Base-by-base conservation (phyloP, 106 monocot genomes). In the Dendrobium nobile region DNA sequence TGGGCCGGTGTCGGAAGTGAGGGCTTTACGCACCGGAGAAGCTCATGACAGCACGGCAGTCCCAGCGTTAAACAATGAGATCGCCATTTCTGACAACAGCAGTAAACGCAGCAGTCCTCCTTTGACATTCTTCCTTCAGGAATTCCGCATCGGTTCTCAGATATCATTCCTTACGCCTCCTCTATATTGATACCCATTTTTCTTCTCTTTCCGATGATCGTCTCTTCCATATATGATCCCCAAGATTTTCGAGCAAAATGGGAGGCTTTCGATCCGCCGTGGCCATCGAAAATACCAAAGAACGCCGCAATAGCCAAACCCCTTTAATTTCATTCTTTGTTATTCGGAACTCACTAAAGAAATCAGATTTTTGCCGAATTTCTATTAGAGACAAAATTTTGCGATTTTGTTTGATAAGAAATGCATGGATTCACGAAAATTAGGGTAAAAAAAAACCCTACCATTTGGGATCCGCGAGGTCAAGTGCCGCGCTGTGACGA, bases 211-310 rank as follows among this genome's bases (percentile, higher is more conserved):
- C n/a, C 24, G 41, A 4, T 41, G 1, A 48, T 48, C 73, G 41
- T 2, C 73, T 73, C 41, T 54, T 84, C 84, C 16, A 47, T 48
- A 97, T 88, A 27, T 84, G 64, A 26, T 94, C 84, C 9, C 86
- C 80, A 37, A 97, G 67, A 79, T 94, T 97, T 83, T 90, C 0
- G 97, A 84, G 0, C 86, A 84, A 76, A 92, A 97, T 94, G 87
- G 1, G 94, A 92, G 19, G 94, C 97, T 83, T 79, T 75, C 42
- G 88, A 64, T 0, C 97, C 97, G 18, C 90, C 89, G 83, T 97
- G 97, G 37, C 97, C 97, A 45, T 97, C 97, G 72, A 94, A 97
- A 67, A 97, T 82, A 17, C 94, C 97, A 83, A 97, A 97, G 47
- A 94, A 91, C 17, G 92, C 92, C 97, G 87, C 13, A 65, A 58